Evolutionary conservation across 495 filamentous ascomycete genomes (phyloP), one percentile per base, ranked within the genome.

Genomic region (Lasiosphaeria hispida): DNA sequence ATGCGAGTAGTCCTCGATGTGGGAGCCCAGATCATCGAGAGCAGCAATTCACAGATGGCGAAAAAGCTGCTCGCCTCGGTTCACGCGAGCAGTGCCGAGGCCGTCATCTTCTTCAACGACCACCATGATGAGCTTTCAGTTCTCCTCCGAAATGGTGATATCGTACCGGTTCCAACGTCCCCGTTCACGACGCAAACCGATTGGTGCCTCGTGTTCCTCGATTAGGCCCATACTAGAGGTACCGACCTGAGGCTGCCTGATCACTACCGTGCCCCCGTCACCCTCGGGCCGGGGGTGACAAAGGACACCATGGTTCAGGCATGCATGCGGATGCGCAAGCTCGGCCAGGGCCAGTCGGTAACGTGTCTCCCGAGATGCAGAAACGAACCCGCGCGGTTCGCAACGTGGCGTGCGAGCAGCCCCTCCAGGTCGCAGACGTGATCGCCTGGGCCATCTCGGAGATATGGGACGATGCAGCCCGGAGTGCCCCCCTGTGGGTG

Each of bases 261-360:
- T 0, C 13, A 75, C 10, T 85, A 83, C 55, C 70, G 81, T 10
- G 90, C 85, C 3, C 86, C 86, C 3, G 81, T 94, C 6, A 92
- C 86, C 0, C 72, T 93, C 0, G 87, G 88, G 0, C 77, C 84
- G 0, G 72, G 76, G n/a, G 68, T 89, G 5, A 87, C 86, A 0
- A 92, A 92, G 65, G 88, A 92, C 48, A 77, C 80, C 40, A 67
- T 89, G 1, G 86, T 90, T 0, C 90, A 94, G 83, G 85, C 85
- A 5, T 88, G 85, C 53, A 88, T 87, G 83, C 63, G 85, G 44
- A 84, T 87, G 84, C 63, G 85, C 49, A 80, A 83, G 59, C 72
- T 88, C 4, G 84, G 83, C 1, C 59, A 76, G 15, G 83, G 85
- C 0, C 85, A 88, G 53, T 85, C 85, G 0, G 81, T 87, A 0